These are phyloP conservation scores for Luzula sylvatica DNA, from an alignment of 176 grass and related monocot genomes.

Conservation along the genomic window DNA sequence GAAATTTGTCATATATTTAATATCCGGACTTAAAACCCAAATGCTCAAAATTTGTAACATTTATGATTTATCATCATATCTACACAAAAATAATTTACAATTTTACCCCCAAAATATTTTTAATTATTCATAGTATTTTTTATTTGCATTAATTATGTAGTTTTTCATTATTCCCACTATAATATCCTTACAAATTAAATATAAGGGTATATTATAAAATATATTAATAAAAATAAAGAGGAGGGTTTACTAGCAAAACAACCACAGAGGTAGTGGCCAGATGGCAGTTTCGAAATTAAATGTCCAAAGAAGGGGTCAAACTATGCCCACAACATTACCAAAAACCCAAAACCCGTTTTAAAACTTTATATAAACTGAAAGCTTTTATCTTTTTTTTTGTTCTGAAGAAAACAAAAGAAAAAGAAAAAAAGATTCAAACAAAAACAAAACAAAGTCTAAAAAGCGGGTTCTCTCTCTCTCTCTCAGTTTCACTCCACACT, in stretches of 20 bases:
- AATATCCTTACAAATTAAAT: no score
- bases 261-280: background rate
- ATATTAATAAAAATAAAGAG: background rate
- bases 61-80: no score
- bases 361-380: no score
- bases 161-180: background rate
- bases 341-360: conserved; percentile 10
- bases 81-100: no score
- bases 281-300: conserved; percentile 31
- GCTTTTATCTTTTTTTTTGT: background rate
- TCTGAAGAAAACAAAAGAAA: background rate
- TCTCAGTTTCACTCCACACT: conserved; percentile 12
- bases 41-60: no score
- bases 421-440: conserved; percentile 10
- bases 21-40: no score
- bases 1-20: no score
- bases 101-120: no score
- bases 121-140: no score
- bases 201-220: no score
- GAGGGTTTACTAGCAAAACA: background rate
- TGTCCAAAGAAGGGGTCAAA: background rate
- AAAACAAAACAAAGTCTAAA: conserved; percentile 12
- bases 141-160: background rate
- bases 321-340: background rate
- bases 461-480: conserved; percentile 2